These are phyloP conservation scores for Pseudotsuga menziesii DNA, from an alignment of 75 land plant genomes.

Conservation along the genomic window DNA sequence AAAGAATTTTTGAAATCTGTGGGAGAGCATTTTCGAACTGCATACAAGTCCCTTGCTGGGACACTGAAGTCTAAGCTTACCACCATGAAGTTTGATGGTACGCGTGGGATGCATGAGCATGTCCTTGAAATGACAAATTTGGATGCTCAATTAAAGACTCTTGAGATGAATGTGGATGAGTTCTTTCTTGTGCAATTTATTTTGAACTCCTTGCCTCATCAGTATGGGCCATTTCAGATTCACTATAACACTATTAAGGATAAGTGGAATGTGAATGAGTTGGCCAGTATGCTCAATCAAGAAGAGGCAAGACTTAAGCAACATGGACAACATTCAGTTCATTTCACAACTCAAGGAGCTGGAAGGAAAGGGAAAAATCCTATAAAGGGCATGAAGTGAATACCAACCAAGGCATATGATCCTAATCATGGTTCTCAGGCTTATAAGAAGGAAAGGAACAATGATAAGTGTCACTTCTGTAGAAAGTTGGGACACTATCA, in stretches of 20 bases:
- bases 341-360: no score
- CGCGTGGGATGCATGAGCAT: constrained; percentile 12
- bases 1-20: background rate
- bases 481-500: no score
- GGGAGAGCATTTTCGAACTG: no score
- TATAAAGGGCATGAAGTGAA: no score
- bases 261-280: constrained; percentile 17
- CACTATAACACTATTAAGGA: constrained; percentile 16
- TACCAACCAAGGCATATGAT: no score
- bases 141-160: no score
- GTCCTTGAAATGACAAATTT: constrained; percentile 14
- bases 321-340: no score
- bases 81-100: constrained; percentile 11
- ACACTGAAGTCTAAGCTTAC: constrained; percentile 9
- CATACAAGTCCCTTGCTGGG: constrained; percentile 9
- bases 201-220: constrained; percentile 2
- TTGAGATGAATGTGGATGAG: constrained; percentile 8
- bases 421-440: no score
- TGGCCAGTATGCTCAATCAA: background rate
- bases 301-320: constrained; percentile 11
- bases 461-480: no score
- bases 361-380: no score
- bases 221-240: constrained; percentile 10
- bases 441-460: no score
- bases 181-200: constrained; percentile 5